Conservation (phyloP, 108 stramenopile species). For the Nitzschia putrida region DNA sequence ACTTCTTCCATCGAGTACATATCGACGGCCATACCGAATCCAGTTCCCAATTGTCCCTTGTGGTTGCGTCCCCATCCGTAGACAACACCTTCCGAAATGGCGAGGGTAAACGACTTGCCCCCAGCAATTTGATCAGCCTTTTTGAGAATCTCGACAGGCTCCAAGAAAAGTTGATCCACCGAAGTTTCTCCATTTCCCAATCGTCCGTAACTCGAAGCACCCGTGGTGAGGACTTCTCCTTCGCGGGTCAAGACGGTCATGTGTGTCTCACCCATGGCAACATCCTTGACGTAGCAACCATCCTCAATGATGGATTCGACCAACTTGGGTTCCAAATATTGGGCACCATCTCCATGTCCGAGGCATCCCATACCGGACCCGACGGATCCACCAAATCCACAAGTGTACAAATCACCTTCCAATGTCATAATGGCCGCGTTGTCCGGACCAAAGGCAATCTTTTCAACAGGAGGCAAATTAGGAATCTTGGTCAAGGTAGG, state of each 20-base stretch:
- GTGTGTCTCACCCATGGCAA: slow-evolving; percentile 71
- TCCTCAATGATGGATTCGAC: slow-evolving; percentile 79
- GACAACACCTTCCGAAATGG: slow-evolving; percentile 69
- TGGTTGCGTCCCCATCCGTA: slow-evolving; percentile 86
- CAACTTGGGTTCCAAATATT: slow-evolving; percentile 55
- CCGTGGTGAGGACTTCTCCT: slow-evolving; percentile 82
- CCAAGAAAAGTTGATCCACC: slow-evolving; percentile 75
- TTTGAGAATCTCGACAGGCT: slow-evolving; percentile 77
- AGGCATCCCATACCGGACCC: slow-evolving; percentile 64
- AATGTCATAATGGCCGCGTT: slow-evolving; percentile 62
- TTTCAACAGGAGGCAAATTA: slow-evolving; percentile 19
- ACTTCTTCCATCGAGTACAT: slow-evolving; percentile 86
- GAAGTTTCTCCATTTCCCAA: slow-evolving; percentile 79
- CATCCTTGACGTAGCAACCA: slow-evolving; percentile 70
- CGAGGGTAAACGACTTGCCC: slow-evolving; percentile 79
- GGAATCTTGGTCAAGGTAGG: slow-evolving; percentile 31
- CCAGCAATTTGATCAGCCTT: slow-evolving; percentile 60
- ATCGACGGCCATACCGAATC: slow-evolving; percentile 81
- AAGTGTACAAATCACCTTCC: slow-evolving; percentile 76
- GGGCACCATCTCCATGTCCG: slow-evolving; percentile 70
- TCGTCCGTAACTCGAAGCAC: slow-evolving; percentile 74
- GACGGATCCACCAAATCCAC: slow-evolving; percentile 72
- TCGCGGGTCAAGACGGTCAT: slow-evolving; percentile 84
- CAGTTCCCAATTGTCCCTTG: slow-evolving; percentile 86
- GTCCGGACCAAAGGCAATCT: slow-evolving; percentile 50